phyloP scores from a whole-genome alignment of 768 basidiomycete genomes.

The Pleurotus ostreatus region DNA sequence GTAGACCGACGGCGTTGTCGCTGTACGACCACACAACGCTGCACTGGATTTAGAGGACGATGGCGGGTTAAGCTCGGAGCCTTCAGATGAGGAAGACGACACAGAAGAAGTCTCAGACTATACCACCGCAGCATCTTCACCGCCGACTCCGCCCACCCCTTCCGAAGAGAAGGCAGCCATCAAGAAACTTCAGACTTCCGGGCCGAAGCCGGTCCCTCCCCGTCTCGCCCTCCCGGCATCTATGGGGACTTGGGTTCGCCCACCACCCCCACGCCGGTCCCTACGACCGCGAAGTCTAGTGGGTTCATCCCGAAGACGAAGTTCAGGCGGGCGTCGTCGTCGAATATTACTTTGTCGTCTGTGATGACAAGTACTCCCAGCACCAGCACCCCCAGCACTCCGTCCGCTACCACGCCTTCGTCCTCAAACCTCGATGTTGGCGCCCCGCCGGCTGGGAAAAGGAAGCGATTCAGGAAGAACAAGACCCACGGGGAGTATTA shows the following conservation, averaged over 20 bases:
- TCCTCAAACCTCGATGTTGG: neutral
- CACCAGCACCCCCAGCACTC: neutral
- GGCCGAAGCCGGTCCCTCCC: neutral
- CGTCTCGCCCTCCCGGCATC: conserved; percentile 2
- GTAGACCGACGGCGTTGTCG: conserved; percentile 85
- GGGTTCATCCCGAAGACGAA: conserved; percentile 10
- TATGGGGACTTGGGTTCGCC: neutral
- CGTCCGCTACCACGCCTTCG: neutral
- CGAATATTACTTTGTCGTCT: neutral
- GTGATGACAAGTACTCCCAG: neutral
- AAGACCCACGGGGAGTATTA: conserved; percentile 30
- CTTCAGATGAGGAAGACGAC: conserved; percentile 27
- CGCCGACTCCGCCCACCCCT: neutral
- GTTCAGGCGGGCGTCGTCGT: conserved; percentile 1
- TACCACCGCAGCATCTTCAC: conserved; percentile 16
- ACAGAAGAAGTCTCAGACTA: conserved; percentile 25
- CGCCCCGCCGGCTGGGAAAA: conserved; percentile 3
- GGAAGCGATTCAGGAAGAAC: conserved; percentile 13
- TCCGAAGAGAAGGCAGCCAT: neutral
- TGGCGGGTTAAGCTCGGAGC: conserved; percentile 58
- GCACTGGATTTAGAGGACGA: conserved; percentile 69
- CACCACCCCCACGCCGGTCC: conserved; percentile 3
- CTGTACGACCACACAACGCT: conserved; percentile 59
- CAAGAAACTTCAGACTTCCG: neutral
- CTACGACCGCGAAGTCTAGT: neutral